Base-by-base conservation (phyloP, 2,329 filamentous ascomycete species). In the Albophoma yamanashiensis region DNA sequence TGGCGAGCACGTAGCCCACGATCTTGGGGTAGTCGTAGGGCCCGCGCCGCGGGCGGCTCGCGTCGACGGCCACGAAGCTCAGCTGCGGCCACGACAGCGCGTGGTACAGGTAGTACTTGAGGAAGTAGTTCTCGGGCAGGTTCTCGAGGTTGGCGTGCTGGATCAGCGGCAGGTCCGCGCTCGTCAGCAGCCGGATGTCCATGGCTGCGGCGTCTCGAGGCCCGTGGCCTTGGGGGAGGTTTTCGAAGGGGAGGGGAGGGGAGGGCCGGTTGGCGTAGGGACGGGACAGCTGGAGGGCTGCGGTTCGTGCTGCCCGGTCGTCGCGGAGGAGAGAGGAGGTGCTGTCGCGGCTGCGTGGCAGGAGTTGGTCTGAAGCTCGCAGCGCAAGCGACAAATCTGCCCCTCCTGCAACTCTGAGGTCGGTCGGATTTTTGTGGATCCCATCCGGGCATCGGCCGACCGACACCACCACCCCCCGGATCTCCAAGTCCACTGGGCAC, bases 51-150 rank as follows among this genome's bases (percentile, higher is more conserved):
- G 91, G 89, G 42, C 91, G 85, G 25, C 89, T 89, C 61, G 92
- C 87, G 75, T 97, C 93, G 68, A 99, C 92, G 67, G 94, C 94
- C 60, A 99, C 93, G 76, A 92, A 97, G 76, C 89, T 93, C 65
- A 99, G 86, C 78, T 97, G 93, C 55, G 94, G 94, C 94, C 94
- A 99, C 68, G 92, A 96, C 66, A 97, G 86, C 20, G 93, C 92
- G 77, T 99, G 94, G 84, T 99, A 99, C 71, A 99, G 87, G 80
- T 99, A 99, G 83, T 99, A 99, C 83, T 99, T 99, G 78, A 96
- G 90, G 75, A 97, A 97, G 84, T 99, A 99, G 82, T 99, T 99
- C 77, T 99, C 94, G 65, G 94, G 94, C 59, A 99, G 84, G 80
- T 99, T 99, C 74, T 95, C 96, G 73, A 99, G 92, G 81, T 99